Percentiles rank a stretch among this genome's conserved stretches.
Evolutionary conservation across 2,329 filamentous ascomycete genomes (phyloP).

Genomic region (Sarocladiaceae sp.): DNA sequence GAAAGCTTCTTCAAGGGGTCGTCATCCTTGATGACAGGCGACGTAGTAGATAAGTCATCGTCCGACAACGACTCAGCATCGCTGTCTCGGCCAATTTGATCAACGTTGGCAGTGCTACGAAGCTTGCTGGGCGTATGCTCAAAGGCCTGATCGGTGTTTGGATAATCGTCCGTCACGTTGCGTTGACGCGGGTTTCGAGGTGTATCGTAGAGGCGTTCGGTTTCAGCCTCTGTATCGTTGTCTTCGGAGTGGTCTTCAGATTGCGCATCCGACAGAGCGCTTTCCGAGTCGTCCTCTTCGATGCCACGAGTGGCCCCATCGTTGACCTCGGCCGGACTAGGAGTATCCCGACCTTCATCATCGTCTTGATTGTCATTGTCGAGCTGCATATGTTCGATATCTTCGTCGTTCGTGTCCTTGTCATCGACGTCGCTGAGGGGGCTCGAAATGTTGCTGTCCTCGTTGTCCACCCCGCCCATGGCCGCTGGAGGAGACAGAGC

Average conservation of each 20-base stretch:
- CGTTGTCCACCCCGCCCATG: slow-evolving; percentile 37
- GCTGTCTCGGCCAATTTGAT: slow-evolving; percentile 29
- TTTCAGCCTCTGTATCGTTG: slow-evolving; percentile 81
- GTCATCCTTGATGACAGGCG: neutral
- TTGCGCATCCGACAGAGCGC: slow-evolving; percentile 49
- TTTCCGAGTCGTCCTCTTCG: slow-evolving; percentile 40
- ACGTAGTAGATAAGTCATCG: slow-evolving; percentile 24
- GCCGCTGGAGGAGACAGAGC: slow-evolving; percentile 36
- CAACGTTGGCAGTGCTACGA: slow-evolving; percentile 39
- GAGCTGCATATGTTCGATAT: slow-evolving; percentile 52
- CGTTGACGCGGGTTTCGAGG: slow-evolving; percentile 61
- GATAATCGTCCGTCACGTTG: slow-evolving; percentile 53
- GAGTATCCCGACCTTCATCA: slow-evolving; percentile 19
- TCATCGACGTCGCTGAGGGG: slow-evolving; percentile 91
- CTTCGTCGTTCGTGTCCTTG: slow-evolving; percentile 64
- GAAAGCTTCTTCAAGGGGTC: slow-evolving; percentile 5
- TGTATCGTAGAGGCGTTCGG: slow-evolving; percentile 86
- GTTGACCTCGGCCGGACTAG: slow-evolving; percentile 13
- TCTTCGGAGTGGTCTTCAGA: slow-evolving; percentile 33
- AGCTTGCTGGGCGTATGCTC: slow-evolving; percentile 74
- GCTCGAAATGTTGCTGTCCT: slow-evolving; percentile 73
- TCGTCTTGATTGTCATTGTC: slow-evolving; percentile 27
- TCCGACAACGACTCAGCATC: slow-evolving; percentile 36
- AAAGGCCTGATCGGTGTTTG: slow-evolving; percentile 46
- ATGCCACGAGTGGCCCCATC: slow-evolving; percentile 17